Base-by-base conservation (phyloP, 768 basidiomycete species). In the Termitomyces sp. region DNA sequence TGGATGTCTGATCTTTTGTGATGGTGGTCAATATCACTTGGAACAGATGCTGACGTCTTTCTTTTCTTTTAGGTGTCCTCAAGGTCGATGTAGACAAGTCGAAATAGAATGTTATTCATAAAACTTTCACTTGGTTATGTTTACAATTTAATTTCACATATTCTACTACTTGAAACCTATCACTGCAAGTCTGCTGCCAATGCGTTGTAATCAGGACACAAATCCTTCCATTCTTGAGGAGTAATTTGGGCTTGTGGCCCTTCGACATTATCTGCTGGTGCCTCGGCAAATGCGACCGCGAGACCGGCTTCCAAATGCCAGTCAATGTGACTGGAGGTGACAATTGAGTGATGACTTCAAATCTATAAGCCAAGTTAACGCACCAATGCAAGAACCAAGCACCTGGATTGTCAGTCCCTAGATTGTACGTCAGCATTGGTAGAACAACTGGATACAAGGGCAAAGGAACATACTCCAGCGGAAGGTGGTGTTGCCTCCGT, bases 1-100 rank as follows among this genome's bases (percentile, higher is more conserved):
- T 87, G 88, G 88, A 90, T 90, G 88, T 90, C 88, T 90, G 88
- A 89, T 66, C 72, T 65, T 52, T 6, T 45, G 45, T 49, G 36
- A 51, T 5, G 34, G n/a, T n/a, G n/a, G n/a, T n/a, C 12, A 45
- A 34, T 4, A 5, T 56, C 24, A 4, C 28, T 13, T 7, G 36
- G 28, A 37, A 20, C 12, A 4, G 10, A n/a, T 51, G 36, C 51
- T 51, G 24, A 51, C 26, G 22, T n/a, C 3, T n/a, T 29, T 1
- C 12, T 33, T n/a, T 26, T 16, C 18, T 51, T n/a, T 16, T 29
- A 54, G 37, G 5, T 42, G 20, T 31, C 8, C 18, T 7, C 7
- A 20, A 16, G 4, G 8, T 31, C 4, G 13, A 9, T 33, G 13
- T 26, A 37, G 24, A 26, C 5, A 10, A 26, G 5, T 31, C 28